Conservation (phyloP, 2,329 filamentous ascomycete species). For the Fusarium sp. region DNA sequence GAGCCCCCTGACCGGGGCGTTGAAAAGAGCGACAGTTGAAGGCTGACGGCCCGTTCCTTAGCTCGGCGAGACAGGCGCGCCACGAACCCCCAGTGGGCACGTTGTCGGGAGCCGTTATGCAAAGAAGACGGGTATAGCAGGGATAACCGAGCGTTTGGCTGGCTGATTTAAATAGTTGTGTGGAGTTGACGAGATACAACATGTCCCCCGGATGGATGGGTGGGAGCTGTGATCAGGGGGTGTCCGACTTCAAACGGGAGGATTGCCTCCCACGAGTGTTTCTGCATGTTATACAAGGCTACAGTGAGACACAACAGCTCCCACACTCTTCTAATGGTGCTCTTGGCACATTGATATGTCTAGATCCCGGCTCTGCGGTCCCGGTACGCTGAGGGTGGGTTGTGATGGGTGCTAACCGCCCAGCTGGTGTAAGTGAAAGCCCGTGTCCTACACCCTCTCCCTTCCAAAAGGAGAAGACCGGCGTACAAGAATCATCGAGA, state of each 20-base stretch:
- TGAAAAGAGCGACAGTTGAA: background rate
- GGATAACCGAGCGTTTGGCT: background rate
- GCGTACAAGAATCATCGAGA: background rate
- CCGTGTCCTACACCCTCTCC: background rate
- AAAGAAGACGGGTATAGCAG: background rate
- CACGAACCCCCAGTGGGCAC: background rate
- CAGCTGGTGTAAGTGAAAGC: background rate
- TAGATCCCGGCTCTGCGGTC: background rate
- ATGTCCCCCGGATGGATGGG: background rate
- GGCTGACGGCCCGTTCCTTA: conserved; percentile 4
- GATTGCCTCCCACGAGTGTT: background rate
- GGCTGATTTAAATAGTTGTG: background rate
- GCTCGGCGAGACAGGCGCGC: background rate
- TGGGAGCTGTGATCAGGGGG: background rate
- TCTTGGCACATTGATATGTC: background rate
- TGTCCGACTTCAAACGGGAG: background rate
- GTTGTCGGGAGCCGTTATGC: background rate
- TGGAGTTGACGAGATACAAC: background rate
- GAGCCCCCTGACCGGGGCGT: background rate
- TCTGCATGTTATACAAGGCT: background rate
- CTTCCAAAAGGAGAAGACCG: background rate
- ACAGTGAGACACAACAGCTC: background rate
- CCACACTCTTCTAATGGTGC: background rate
- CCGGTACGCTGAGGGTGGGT: background rate
- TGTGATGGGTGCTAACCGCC: background rate